Percentiles rank a stretch among this genome's conserved stretches.
Conservation (phyloP, 805 yeast genomes). For the Metschnikowia aberdeeniae region DNA sequence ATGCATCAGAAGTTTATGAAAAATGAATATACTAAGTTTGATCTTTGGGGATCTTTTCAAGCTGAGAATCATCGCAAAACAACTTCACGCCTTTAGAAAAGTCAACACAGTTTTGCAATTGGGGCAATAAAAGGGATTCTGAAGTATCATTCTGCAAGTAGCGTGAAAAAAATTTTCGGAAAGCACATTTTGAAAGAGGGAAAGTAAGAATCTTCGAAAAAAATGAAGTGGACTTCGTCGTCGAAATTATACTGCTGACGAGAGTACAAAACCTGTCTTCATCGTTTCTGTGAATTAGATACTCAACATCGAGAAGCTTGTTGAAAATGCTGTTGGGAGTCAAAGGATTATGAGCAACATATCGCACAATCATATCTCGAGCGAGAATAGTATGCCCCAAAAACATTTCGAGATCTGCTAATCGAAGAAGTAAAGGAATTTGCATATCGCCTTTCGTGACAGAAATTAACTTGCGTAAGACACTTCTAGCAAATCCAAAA, state of each 20-base stretch:
- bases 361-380: constrained; percentile 27
- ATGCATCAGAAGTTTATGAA: background rate
- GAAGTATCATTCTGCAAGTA: background rate
- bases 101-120: background rate
- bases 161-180: constrained; percentile 2
- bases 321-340: constrained; percentile 35
- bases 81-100: background rate
- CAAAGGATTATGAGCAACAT: constrained; percentile 19
- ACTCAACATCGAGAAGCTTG: constrained; percentile 43
- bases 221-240: constrained; percentile 18
- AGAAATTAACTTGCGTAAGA: constrained; percentile 35
- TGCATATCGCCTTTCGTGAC: constrained; percentile 21
- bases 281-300: constrained; percentile 24
- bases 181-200: background rate
- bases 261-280: constrained; percentile 25
- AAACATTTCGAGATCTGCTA: constrained; percentile 44
- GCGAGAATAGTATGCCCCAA: constrained; percentile 36
- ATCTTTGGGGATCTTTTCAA: background rate
- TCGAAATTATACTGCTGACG: constrained; percentile 25
- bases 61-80: background rate
- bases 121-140: background rate
- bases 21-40: too few species aligned
- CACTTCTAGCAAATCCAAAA: constrained; percentile 34
- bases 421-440: constrained; percentile 27
- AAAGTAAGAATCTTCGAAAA: constrained; percentile 2